Evolutionary conservation across 129 eudicot species (phyloP), one percentile per base, ranked within the genome.

Genomic region (Cynara cardunculus): DNA sequence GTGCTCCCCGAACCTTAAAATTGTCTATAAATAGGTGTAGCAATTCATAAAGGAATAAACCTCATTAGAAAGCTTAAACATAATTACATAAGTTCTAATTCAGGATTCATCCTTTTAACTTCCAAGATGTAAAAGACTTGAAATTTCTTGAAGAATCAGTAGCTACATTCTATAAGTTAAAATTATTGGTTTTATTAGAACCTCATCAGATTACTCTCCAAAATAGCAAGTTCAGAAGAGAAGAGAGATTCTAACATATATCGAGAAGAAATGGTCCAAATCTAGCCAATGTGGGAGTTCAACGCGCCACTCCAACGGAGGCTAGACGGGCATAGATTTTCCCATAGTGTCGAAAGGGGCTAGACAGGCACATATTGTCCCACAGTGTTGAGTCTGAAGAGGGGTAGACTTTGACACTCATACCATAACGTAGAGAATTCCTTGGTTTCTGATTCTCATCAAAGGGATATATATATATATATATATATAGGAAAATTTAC

Each of bases 1-100:
- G 41, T 46, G 84, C 75, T 68, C 78, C 44, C 64, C 69, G 71
- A 44, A 78, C 41, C 81, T 74, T 72, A 70, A 68, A 81, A 71
- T 85, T 71, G 35, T 39, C 93, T 87, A 30, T 21, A 66, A 18
- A 56, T 64, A 25, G 67, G 25, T 66, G 79, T 19, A 80, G 37
- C 59, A 46, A 76, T 61, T 77, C 46, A 82, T 28, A 85, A 67
- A 71, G 68, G 61, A 46, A 41, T 81, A 41, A 22, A 19, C 25
- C 25, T 46, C 68, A 14, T 30, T 16, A 61, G 25, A 82, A 25
- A 46, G 22, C 6, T 10, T 31, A 0, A 9, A 30, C 39, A 49
- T 67, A 67, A 12, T 39, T 37, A 64, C 12, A 2, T 77, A 65
- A 25, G 16, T 22, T 26, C 46, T 31, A 76, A 72, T 76, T 76